Base-by-base conservation (phyloP, 116 monocot species). In the Papilionanthe hybrid region DNA sequence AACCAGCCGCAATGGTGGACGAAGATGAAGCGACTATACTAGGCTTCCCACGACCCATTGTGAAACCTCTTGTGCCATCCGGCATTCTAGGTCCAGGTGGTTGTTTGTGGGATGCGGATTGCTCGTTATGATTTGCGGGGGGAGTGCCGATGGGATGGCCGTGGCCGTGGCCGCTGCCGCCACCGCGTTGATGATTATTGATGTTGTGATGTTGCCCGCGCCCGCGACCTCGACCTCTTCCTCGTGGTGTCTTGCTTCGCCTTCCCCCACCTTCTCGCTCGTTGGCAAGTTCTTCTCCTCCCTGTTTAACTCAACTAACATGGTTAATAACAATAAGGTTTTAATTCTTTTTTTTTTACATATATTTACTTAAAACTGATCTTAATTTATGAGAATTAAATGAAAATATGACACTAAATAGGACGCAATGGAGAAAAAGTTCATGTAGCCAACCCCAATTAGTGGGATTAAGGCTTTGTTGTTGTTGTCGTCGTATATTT, bases 81-180 rank as follows among this genome's bases (percentile, higher is more conserved):
- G 96, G 96, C 96, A 96, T 96, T 22, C 93, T 89, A 9, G 96
- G 96, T 0, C 96, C 96, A 1, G 90, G 94, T 42, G 94, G 92
- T 41, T 85, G 93, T 56, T 45, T 45, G 45, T 45, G 45, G 10
- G 75, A 65, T 8, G 45, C 8, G 45, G 45, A 45, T 20, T 45
- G 45, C 5, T 45, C 88, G 45, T 45, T 45, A 45, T 45, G 82
- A n/a, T 56, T 78, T 2, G 85, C 76, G 37, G 88, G 88, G 20
- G 93, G 88, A n/a, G 86, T 88, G 63, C 88, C 93, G 7, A 85
- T 58, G 9, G 86, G 44, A 78, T 86, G 90, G 37, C 79, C 78
- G 23, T 75, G 84, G 13, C 76, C 71, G 1, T 37, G 18, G 17
- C 37, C 72, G 17, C 76, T 43, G 1, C 82, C 80, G 13, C 82